Evolutionary conservation across 768 basidiomycete genomes (phyloP), one percentile per base, ranked within the genome.

Genomic region (Amanita subjunquillea): DNA sequence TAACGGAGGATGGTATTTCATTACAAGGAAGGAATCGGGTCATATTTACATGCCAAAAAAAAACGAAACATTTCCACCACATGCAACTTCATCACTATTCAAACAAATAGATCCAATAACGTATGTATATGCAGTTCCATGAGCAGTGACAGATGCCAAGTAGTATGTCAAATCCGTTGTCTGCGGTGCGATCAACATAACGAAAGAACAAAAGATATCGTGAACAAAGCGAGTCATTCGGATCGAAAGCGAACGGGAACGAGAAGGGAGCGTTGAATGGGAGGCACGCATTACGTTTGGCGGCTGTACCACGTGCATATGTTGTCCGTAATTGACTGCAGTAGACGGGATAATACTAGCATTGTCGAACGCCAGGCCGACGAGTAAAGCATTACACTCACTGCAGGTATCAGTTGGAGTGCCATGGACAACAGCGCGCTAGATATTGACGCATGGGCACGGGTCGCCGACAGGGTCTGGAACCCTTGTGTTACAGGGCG

Each of bases 401-500:
- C 71, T 70, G 65, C 75, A 78, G 37, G 72, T 72, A 61, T 76
- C 76, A 0, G 72, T 75, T 0, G 76, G 74, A n/a, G 58, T 54
- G 7, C 72, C 74, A 52, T 71, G 59, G 0, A 75, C 72, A 29
- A 76, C 63, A 10, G 74, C 75, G 34, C 74, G 70, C 75, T 74
- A 78, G 63, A 77, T 76, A 57, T 78, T 78, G 63, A 78, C 75
- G 65, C 69, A 78, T 50, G 70, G 68, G 62, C 76, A 78, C 5
- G 67, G 69, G 42, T 75, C 76, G 27, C 74, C 74, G 30, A 56
- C 56, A 5, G 63, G 58, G 54, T 77, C 74, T 3, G 70, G 63
- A 6, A 65, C 69, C 27, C 74, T 70, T 10, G 62, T 63, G 51
- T 73, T 75, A 59, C 76, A 78, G 29, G 70, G 65, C 15, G 6